Percentiles rank a stretch among this genome's conserved stretches.
Conservation (phyloP, 1,139 yeast species). For the Hyphopichia burtonii region DNA sequence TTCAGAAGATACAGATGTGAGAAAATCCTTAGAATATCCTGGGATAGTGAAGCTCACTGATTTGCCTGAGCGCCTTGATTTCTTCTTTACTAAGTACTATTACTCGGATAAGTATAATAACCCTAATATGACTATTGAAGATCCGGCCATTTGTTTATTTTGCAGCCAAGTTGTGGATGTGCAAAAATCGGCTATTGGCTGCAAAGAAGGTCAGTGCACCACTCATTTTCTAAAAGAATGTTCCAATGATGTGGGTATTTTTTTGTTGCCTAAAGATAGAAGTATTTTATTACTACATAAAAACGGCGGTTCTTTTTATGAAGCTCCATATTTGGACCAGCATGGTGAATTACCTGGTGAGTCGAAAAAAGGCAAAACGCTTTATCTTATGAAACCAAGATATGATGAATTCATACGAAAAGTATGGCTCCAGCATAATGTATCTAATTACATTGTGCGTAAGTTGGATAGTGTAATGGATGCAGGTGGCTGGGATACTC, state of each 20-base stretch:
- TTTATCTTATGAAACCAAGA: conserved; percentile 59
- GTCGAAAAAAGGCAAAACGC: conserved; percentile 68
- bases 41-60: conserved; percentile 59
- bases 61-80: conserved; percentile 68
- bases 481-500: conserved; percentile 95
- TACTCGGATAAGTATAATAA: conserved; percentile 44
- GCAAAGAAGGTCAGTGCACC: conserved; percentile 63
- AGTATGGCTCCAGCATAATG: conserved; percentile 78
- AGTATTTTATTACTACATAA: conserved; percentile 65
- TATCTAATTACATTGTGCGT: conserved; percentile 75
- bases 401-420: conserved; percentile 67
- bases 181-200: conserved; percentile 58
- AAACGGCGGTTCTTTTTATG: conserved; percentile 77
- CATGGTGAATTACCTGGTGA: conserved; percentile 89
- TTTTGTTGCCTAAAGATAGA: conserved; percentile 73
- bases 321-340: conserved; percentile 80
- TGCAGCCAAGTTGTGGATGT: conserved; percentile 73
- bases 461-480: conserved; percentile 76
- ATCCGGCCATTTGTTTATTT: conserved; percentile 84
- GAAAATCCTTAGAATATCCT: conserved; percentile 55
- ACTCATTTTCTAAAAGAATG: conserved; percentile 66
- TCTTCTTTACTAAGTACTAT: conserved; percentile 60
- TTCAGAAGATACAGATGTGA: conserved; percentile 11
- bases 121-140: conserved; percentile 49
- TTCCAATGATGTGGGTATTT: conserved; percentile 70